Base-by-base conservation (phyloP, 306 rosid genomes). In the Canavalia gladiata region DNA sequence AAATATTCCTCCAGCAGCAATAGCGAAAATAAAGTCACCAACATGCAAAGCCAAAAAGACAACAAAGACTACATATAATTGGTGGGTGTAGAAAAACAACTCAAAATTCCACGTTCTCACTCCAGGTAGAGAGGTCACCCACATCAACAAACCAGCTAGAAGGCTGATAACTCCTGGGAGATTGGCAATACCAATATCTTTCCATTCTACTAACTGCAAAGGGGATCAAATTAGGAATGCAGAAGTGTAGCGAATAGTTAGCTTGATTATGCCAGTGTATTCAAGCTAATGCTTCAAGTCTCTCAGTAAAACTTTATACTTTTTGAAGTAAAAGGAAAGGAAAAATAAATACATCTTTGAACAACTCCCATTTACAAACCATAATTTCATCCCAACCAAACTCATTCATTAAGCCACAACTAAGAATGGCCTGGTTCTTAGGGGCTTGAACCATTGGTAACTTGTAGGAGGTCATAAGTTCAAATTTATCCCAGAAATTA, bases 1-100 rank as follows among this genome's bases (percentile, higher is more conserved):
- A 70, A 89, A 95, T 81, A 95, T 91, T 52, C 90, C 94, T 33
- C 97, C 97, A 51, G 95, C 94, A 75, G 89, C 86, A 63, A 93
- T 87, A 31, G 89, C 77, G 82, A 95, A 93, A 77, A 90, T 13
- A 81, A 85, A 87, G 88, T 92, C 98, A 30, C 99, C 99, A 69
- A 93, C 95, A 73, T 95, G 99, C 83, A 93, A 74, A 12, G 97
- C 97, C 69, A 95, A 39, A 84, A 90, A 90, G 79, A 95, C 72
- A 37, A 91, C 81, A 39, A 93, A 95, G 80, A 95, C 83, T 12
- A 91, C 77, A 63, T 93, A 95, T 64, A 95, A 85, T 59, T 95
- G 97, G 83, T 95, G 99, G 12, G 97, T 95, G 89, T 93, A 95
- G 90, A 93, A 93, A 86, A 95, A 95, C 85, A 95, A 54, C 88